Evolutionary conservation across 2,329 filamentous ascomycete species (phyloP).

Genomic region (Chaetomium sp.): DNA sequence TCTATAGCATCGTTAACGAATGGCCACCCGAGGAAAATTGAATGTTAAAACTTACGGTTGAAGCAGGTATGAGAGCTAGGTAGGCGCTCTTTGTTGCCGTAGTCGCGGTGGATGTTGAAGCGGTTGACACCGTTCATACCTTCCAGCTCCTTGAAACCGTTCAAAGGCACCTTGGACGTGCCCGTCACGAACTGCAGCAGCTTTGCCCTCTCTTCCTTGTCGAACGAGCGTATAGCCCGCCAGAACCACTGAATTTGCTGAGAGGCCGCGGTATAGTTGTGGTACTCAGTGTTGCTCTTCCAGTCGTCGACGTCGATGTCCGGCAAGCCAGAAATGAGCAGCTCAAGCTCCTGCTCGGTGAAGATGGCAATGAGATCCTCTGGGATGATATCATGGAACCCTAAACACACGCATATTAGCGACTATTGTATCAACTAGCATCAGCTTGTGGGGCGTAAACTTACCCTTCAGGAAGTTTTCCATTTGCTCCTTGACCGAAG

Average conservation of each 20-base stretch:
- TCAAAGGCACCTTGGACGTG: conserved; percentile 96
- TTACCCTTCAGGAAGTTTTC: conserved; percentile 85
- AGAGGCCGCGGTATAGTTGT: conserved; percentile 93
- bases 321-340: conserved; percentile 93
- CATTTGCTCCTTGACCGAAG: conserved; percentile 91
- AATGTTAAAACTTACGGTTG: conserved; percentile 75
- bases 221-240: conserved; percentile 94
- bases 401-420: conserved; percentile 45
- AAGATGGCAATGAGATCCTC: conserved; percentile 94
- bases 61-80: conserved; percentile 98
- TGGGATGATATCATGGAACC: conserved; percentile 98
- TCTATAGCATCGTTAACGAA: conserved; percentile 60
- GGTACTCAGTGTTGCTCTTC: conserved; percentile 98
- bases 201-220: conserved; percentile 98
- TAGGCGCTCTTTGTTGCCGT: conserved; percentile 91
- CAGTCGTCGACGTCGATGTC: conserved; percentile 98
- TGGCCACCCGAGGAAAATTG: neutral
- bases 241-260: conserved; percentile 99
- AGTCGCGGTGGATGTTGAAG: conserved; percentile 99
- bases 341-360: conserved; percentile 95
- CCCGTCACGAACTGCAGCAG: conserved; percentile 97
- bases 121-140: conserved; percentile 98
- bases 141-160: conserved; percentile 98
- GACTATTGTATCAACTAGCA: conserved; percentile 9
- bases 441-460: conserved; percentile 30